These are phyloP conservation scores for Trametes villosa DNA, from an alignment of 768 basidiomycete genomes.

Conservation along the genomic window DNA sequence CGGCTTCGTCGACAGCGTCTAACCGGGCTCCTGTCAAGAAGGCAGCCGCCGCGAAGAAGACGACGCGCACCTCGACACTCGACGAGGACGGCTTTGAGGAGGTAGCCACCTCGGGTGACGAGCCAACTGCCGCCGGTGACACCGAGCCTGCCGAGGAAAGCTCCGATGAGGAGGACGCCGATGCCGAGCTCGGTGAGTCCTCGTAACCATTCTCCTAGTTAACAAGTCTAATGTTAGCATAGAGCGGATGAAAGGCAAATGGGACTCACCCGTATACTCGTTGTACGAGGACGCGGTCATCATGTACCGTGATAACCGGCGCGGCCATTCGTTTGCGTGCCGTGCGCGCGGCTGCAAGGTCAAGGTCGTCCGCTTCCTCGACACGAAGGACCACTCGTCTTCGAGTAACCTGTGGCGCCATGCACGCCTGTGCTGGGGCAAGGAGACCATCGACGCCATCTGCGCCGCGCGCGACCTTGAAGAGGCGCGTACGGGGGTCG, in stretches of 20 bases:
- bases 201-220: no score
- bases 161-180: no score
- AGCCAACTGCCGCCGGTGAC: no score
- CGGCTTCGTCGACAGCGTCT: no score
- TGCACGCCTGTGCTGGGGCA: conserved; percentile 40
- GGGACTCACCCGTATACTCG: conserved; percentile 34
- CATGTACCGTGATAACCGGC: conserved; percentile 22
- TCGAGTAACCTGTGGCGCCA: conserved; percentile 37
- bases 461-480: conserved; percentile 2
- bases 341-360: conserved; percentile 24
- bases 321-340: conserved; percentile 34
- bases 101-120: no score
- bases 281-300: conserved; percentile 33
- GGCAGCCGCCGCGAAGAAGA: no score
- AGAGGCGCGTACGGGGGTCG: no score
- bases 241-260: not conserved
- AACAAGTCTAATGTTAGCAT: not conserved
- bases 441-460: conserved; percentile 25
- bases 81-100: no score
- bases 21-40: no score
- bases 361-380: conserved; percentile 25
- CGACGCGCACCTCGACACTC: no score
- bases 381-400: conserved; percentile 29
- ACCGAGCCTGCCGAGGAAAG: no score
- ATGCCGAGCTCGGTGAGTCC: no score